Evolutionary conservation across 441 rosid species (phyloP).

Genomic region (Jatropha multifida): DNA sequence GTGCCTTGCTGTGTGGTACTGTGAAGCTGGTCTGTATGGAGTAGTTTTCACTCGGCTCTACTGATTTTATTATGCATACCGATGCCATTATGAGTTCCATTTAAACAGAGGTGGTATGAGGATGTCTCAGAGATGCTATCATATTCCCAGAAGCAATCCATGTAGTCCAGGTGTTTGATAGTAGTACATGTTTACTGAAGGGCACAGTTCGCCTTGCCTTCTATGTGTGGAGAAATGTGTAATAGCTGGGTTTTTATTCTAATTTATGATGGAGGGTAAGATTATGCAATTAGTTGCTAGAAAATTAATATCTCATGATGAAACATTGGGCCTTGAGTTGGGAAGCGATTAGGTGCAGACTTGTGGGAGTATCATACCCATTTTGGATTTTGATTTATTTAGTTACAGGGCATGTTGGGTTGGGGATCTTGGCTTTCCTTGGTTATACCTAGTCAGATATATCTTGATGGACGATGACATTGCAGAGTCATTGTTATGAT

Average conservation of each 20-base stretch:
- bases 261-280: neutral
- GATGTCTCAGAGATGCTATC: neutral
- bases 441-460: too few species aligned
- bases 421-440: too few species aligned
- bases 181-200: neutral
- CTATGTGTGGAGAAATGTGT: neutral
- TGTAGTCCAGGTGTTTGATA: constrained; percentile 5
- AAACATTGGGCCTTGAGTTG: neutral
- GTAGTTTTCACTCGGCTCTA: neutral
- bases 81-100: neutral
- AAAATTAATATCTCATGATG: neutral
- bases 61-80: neutral
- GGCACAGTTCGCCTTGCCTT: neutral
- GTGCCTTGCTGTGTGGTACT: neutral
- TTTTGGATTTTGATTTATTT: too few species aligned
- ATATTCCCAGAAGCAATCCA: neutral
- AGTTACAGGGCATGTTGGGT: too few species aligned
- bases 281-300: neutral
- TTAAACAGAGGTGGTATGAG: neutral
- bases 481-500: too few species aligned
- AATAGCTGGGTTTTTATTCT: neutral
- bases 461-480: too few species aligned
- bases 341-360: neutral
- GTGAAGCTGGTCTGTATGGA: neutral
- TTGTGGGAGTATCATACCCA: neutral